Evolutionary conservation across 805 yeast genomes (phyloP).

Genomic region (Myxozyma nipponensis): DNA sequence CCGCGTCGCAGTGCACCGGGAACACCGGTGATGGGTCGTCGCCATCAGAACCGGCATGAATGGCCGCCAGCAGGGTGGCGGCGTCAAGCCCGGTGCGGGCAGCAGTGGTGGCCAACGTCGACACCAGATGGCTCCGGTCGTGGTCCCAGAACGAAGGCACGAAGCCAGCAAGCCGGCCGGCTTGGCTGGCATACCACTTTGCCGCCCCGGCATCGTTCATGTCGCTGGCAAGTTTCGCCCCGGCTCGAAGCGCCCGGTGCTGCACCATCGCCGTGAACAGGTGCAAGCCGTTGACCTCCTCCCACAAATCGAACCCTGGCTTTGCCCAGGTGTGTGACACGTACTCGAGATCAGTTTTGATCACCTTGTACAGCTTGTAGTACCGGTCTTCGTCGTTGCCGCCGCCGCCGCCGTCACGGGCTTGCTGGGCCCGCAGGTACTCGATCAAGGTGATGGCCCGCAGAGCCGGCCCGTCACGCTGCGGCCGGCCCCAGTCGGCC

Average conservation of each 20-base stretch:
- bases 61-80: constrained; percentile 58
- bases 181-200: constrained; percentile 22
- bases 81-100: constrained; percentile 78
- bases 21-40: constrained; percentile 29
- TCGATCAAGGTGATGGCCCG: constrained; percentile 62
- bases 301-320: constrained; percentile 88
- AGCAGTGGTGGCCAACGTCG: constrained; percentile 57
- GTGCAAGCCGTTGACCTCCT: constrained; percentile 71
- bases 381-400: constrained; percentile 34
- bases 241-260: constrained; percentile 61
- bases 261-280: constrained; percentile 77
- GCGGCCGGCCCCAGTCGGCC: constrained; percentile 89
- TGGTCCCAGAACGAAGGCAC: constrained; percentile 27
- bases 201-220: constrained; percentile 30
- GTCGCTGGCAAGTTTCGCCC: constrained; percentile 41
- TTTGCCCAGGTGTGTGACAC: constrained; percentile 57
- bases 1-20: constrained; percentile 33
- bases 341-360: constrained; percentile 69
- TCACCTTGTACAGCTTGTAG: constrained; percentile 47
- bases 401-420: constrained; percentile 33
- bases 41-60: constrained; percentile 32
- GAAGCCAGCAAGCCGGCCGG: constrained; percentile 16
- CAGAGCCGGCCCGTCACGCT: constrained; percentile 90
- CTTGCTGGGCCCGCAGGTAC: constrained; percentile 47
- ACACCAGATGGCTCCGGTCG: constrained; percentile 56